Percentiles rank a stretch among this genome's conserved stretches.
Conservation (phyloP, 805 yeast species). For the Metschnikowia rubicola region DNA sequence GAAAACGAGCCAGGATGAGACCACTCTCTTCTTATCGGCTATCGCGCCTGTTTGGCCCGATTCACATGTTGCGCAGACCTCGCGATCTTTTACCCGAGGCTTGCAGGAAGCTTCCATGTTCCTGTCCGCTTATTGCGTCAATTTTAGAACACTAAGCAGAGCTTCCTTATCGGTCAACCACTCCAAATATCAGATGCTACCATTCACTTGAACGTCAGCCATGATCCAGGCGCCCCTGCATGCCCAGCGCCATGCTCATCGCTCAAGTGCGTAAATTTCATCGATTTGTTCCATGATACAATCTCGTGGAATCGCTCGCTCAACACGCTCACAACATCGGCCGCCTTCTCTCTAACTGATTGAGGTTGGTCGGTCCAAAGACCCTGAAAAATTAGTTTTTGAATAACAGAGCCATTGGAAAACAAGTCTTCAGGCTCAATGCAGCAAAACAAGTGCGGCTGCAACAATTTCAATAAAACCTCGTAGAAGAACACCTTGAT, state of each 20-base stretch:
- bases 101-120: slow-evolving; percentile 1
- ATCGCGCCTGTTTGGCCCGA: not conserved
- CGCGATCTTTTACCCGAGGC: not conserved
- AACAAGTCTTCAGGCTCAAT: slow-evolving; percentile 15
- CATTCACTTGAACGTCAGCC: slow-evolving; percentile 13
- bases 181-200: not conserved
- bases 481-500: slow-evolving; percentile 16
- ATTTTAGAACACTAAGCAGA: not conserved
- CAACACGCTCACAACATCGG: slow-evolving; percentile 8
- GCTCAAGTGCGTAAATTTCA: slow-evolving; percentile 8
- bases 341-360: slow-evolving; percentile 11
- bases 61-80: slow-evolving; percentile 8
- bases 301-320: slow-evolving; percentile 13
- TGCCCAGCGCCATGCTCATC: slow-evolving; percentile 7
- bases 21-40: not conserved
- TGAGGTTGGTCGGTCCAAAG: slow-evolving; percentile 15
- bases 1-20: too few species aligned
- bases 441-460: slow-evolving; percentile 16
- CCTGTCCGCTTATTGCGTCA: slow-evolving; percentile 5
- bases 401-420: slow-evolving; percentile 13
- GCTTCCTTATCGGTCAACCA: not conserved
- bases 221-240: slow-evolving; percentile 15
- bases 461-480: slow-evolving; percentile 10
- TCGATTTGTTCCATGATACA: slow-evolving; percentile 13
- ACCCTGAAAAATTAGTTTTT: slow-evolving; percentile 14